These are phyloP conservation scores for Coemansia biformis DNA, from an alignment of 192 early-diverging fungal genomes.

Conservation along the genomic window DNA sequence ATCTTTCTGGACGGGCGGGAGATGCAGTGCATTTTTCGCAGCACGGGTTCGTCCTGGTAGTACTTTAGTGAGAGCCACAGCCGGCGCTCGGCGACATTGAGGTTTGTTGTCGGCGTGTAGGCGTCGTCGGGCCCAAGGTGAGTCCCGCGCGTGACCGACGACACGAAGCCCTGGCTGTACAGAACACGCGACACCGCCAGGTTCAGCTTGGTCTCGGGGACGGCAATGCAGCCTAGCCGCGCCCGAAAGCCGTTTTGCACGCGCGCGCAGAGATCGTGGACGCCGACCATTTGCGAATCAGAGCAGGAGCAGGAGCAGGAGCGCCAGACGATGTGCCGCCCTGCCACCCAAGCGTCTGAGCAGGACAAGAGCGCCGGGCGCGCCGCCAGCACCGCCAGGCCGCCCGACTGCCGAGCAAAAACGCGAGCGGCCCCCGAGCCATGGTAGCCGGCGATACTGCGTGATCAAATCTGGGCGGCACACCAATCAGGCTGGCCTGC, in stretches of 20 bases:
- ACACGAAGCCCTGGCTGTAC: conserved; percentile 87
- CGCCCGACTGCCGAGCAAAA: no score
- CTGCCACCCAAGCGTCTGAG: no score
- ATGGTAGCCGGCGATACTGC: no score
- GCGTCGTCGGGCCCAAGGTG: conserved; percentile 66
- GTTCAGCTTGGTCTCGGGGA: conserved; percentile 88
- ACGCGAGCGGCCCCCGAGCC: no score
- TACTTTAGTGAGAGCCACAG: conserved; percentile 96
- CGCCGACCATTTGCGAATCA: conserved; percentile 58
- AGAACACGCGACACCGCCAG: conserved; percentile 77
- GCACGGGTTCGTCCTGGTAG: conserved; percentile 72
- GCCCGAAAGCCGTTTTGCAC: conserved; percentile 88
- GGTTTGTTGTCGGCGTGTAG: conserved; percentile 70
- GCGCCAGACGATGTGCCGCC: background rate
- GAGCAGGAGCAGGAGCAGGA: no score
- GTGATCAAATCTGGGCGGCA: no score
- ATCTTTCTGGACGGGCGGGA: conserved; percentile 82
- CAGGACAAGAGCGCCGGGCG: no score
- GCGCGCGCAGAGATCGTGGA: conserved; percentile 80
- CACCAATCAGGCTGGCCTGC: no score
- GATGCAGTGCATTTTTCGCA: conserved; percentile 72
- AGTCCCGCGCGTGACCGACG: conserved; percentile 72
- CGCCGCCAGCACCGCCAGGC: no score
- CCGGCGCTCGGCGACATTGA: conserved; percentile 76
- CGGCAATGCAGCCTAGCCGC: conserved; percentile 71